Evolutionary conservation across 768 basidiomycete genomes (phyloP).

Genomic region (Brasilioporus rufonigricans): DNA sequence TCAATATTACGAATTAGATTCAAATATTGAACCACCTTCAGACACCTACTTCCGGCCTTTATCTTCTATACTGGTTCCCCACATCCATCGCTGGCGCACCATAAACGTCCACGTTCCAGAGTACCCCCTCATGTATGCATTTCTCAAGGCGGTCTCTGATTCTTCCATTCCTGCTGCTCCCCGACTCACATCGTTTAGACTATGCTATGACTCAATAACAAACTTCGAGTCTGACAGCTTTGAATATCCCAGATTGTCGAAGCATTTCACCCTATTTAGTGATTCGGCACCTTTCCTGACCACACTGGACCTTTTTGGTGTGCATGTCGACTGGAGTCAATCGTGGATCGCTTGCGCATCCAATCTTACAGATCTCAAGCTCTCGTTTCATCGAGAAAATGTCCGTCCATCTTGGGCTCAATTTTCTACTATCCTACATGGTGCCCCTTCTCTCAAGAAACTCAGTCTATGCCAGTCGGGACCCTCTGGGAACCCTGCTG

Average conservation of each 20-base stretch:
- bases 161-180: not conserved
- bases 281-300: no score
- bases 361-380: not conserved
- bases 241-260: not conserved
- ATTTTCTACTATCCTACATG: not conserved
- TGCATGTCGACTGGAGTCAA: not conserved
- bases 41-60: no score
- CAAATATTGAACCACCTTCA: not conserved
- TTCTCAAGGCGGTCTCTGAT: not conserved
- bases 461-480: not conserved
- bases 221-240: not conserved
- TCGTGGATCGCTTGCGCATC: not conserved
- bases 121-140: not conserved
- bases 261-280: not conserved
- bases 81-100: conserved; percentile 51
- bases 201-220: not conserved
- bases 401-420: not conserved
- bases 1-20: no score
- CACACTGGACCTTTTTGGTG: no score
- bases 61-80: conserved; percentile 41
- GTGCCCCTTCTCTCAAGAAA: not conserved
- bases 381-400: not conserved
- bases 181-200: not conserved
- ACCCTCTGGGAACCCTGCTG: not conserved
- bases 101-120: conserved; percentile 29